These are phyloP conservation scores for Mycena filopes DNA, from an alignment of 768 basidiomycete genomes.

Conservation along the genomic window DNA sequence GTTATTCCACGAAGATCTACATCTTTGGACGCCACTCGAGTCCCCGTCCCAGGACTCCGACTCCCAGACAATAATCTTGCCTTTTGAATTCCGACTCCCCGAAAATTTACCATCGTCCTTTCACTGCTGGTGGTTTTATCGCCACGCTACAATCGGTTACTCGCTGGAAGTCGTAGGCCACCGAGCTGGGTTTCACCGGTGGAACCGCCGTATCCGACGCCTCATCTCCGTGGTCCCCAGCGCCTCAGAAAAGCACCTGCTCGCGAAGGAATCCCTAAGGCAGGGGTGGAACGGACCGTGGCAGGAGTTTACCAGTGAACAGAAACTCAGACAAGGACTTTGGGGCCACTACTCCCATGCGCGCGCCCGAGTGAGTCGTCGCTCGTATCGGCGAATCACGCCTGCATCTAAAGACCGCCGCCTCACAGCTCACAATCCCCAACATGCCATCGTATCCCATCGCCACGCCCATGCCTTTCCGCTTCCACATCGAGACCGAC, in stretches of 20 bases:
- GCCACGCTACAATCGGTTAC: constrained; percentile 10
- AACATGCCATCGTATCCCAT: constrained; percentile 15
- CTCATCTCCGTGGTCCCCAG: constrained; percentile 25
- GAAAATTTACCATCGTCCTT: constrained; percentile 18
- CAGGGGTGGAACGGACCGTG: constrained; percentile 23
- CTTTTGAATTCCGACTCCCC: constrained; percentile 18
- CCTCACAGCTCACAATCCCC: constrained; percentile 15
- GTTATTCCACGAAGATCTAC: constrained; percentile 6
- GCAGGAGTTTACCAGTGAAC: not conserved
- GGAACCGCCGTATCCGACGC: constrained; percentile 25
- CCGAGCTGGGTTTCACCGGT: constrained; percentile 7
- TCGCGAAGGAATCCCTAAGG: constrained; percentile 3
- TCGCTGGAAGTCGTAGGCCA: constrained; percentile 27
- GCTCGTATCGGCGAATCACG: not conserved
- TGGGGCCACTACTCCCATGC: constrained; percentile 31
- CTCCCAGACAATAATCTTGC: constrained; percentile 1
- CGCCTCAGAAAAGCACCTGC: constrained; percentile 13
- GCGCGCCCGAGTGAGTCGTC: constrained; percentile 2
- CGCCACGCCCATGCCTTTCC: constrained; percentile 20
- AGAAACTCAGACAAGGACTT: constrained; percentile 23
- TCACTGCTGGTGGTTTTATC: constrained; percentile 5
- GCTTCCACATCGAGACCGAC: constrained; percentile 20
- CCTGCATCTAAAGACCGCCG: not conserved
- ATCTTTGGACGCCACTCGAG: constrained; percentile 18
- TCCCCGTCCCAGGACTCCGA: constrained; percentile 14